Percentiles rank a stretch among this genome's conserved stretches.
Conservation (phyloP, 768 basidiomycete genomes). For the Xerocomellus amylosporus region DNA sequence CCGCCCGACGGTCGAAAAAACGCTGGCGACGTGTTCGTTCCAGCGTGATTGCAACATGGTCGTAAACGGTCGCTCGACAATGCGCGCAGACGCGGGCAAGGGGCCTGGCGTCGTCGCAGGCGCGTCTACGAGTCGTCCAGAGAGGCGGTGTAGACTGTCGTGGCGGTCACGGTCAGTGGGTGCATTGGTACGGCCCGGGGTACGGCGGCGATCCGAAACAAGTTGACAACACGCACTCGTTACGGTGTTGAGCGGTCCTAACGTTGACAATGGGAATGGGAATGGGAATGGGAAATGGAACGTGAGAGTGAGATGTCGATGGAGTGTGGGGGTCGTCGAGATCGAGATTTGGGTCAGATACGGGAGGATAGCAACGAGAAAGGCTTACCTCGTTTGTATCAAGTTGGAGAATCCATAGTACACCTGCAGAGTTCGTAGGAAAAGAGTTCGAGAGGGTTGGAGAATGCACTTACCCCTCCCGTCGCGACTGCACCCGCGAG, state of each 20-base stretch:
- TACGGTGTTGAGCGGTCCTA: conserved; percentile 56
- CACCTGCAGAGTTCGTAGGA: conserved; percentile 37
- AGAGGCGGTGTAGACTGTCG: conserved; percentile 47
- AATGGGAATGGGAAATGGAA: too few relatives aligned
- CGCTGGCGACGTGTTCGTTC: conserved; percentile 53
- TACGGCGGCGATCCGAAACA: too few relatives aligned
- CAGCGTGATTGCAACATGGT: conserved; percentile 51
- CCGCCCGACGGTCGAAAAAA: conserved; percentile 42
- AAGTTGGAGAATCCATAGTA: conserved; percentile 72
- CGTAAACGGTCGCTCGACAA: conserved; percentile 45
- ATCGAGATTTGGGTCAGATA: too few relatives aligned
- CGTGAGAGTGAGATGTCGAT: too few relatives aligned
- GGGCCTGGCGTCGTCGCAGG: conserved; percentile 48
- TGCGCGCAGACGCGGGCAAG: conserved; percentile 52
- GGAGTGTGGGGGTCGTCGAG: too few relatives aligned
- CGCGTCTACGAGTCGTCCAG: conserved; percentile 49
- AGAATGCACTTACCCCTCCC: conserved; percentile 49
- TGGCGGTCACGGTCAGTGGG: too few relatives aligned
- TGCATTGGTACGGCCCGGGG: too few relatives aligned
- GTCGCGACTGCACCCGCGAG: conserved; percentile 68
- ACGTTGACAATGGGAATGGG: neutral
- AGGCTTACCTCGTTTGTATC: conserved; percentile 49
- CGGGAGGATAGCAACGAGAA: too few relatives aligned
- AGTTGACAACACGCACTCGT: conserved; percentile 44
- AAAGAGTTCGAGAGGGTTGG: neutral